Base-by-base conservation (phyloP, 306 rosid genomes). In the Malus asiatica region DNA sequence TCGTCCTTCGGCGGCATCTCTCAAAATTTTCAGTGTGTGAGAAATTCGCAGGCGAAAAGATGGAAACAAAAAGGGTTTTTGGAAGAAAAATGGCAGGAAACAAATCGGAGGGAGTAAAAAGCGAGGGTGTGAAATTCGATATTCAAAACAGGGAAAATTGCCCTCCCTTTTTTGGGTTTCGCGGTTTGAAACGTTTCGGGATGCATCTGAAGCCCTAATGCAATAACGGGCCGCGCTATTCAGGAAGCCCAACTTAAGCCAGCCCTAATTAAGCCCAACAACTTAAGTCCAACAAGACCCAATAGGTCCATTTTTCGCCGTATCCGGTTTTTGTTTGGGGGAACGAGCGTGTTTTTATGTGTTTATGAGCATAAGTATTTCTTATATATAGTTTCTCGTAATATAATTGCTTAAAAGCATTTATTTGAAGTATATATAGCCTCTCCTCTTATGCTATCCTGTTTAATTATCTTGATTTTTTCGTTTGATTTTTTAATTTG, bases 1-100 rank as follows among this genome's bases (percentile, higher is more conserved):
- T 81, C 72, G n/a, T 89, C 91, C 73, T 84, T 89, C 0, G 89
- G 86, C 59, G 91, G 60, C 96, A 93, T 93, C 73, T 66, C 57
- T 22, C 44, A 14, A 48, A 14, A 35, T 30, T 71, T 16, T 12
- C 11, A 33, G 38, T 2, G 11, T 44, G 40, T 4, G 53, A 14
- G 15, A 22, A 68, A 67, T 2, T 66, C 4, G 38, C 46, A 19
- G 53, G 14, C 8, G 22, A 40, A 2, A 65, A 29, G 45, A 40
- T 40, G 45, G 45, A 40, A 40, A 40, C 11, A 1, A 8, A 57
- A 7, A 8, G 29, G 23, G 29, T 19, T 10, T 15, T n/a, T 15
- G 55, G 55, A 15, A 18, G 20, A 15, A 64, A 78, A 48, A 45
- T 11, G 9, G 4, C 70, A 29, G 30, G 29, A 29, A 8, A 46